Conservation (phyloP, 169 alveolate species). For the Cryptosporidium viatorum region DNA sequence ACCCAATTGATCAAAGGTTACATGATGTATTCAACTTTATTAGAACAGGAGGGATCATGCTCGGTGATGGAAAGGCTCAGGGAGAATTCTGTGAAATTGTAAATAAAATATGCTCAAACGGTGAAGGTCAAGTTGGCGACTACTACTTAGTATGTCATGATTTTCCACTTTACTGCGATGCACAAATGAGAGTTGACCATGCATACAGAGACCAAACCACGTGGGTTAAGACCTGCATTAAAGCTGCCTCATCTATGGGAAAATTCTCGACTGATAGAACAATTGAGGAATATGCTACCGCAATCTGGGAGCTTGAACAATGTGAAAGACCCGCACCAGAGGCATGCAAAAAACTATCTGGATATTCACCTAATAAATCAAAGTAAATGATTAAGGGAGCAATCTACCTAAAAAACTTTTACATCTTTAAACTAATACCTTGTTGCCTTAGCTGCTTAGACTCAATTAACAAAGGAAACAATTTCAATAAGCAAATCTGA, state of each 20-base stretch:
- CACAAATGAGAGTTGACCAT: conserved; percentile 88
- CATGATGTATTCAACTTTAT: conserved; percentile 90
- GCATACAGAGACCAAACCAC: conserved; percentile 83
- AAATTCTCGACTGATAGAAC: conserved; percentile 93
- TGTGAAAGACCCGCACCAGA: conserved; percentile 76
- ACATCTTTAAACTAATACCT: neutral
- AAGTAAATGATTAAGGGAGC: neutral
- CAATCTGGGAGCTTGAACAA: conserved; percentile 85
- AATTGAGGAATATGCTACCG: conserved; percentile 88
- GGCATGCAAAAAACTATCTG: conserved; percentile 47
- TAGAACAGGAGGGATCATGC: conserved; percentile 81
- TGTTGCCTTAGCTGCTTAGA: conserved; percentile 5
- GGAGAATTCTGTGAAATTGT: conserved; percentile 77
- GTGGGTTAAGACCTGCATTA: conserved; percentile 89
- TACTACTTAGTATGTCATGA: conserved; percentile 86
- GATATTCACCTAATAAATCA: conserved; percentile 20
- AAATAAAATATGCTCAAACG: conserved; percentile 80
- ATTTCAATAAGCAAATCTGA: neutral
- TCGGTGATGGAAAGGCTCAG: conserved; percentile 82
- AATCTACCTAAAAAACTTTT: neutral
- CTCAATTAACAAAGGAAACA: neutral
- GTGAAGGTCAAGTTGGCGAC: conserved; percentile 87
- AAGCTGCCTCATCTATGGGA: conserved; percentile 88
- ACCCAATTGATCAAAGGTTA: conserved; percentile 86
- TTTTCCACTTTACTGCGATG: conserved; percentile 87